Base-by-base conservation (phyloP, 305 asterid species). In the Euphrasia arctica region DNA sequence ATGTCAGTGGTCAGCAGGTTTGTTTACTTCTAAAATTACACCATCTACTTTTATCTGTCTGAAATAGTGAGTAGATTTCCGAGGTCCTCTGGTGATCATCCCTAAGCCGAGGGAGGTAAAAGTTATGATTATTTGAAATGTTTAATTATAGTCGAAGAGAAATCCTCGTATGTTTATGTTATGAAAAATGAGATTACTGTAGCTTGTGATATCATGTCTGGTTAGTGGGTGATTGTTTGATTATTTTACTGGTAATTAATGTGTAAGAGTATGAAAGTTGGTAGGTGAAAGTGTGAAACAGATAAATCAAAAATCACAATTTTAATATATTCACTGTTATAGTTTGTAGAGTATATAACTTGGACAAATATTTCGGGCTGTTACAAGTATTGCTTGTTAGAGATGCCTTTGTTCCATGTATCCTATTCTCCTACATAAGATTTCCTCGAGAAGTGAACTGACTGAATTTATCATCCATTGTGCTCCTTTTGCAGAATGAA, bases 1-100 rank as follows among this genome's bases (percentile, higher is more conserved):
- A 84, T 68, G 73, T 68, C 63, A 77, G 77, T 70, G 89, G 88
- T 58, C 96, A 85, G 70, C 98, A 92, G 95, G 98, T 91, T 74
- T 60, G 82, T 71, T 47, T 58, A 39, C 54, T 58, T 60, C 54
- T 47, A 34, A 62, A 29, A 18, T 54, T 64, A 15, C 50, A 41
- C 62, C 9, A 5, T 50, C 50, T 41, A 10, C 60, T 71, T 72
- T 7, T 25, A 56, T 5, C 68, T 56, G 1, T 56, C 3, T 32
- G 43, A 67, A 48, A 12, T 58, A 14, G 11, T 9, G 27, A 67
- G 65, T 63, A 51, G 61, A 15, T 66, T 15, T 55, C 69, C 31
- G 31, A 42, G 58, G 59, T 29, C 48, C 54, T 45, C 11, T 12
- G 36, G 67, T 15, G 65, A 49, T 56, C 25, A 13, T 65, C 41